Evolutionary conservation across 2,329 filamentous ascomycete species (phyloP), one percentile per base, ranked within the genome.

Genomic region (Trichoderma sp.): DNA sequence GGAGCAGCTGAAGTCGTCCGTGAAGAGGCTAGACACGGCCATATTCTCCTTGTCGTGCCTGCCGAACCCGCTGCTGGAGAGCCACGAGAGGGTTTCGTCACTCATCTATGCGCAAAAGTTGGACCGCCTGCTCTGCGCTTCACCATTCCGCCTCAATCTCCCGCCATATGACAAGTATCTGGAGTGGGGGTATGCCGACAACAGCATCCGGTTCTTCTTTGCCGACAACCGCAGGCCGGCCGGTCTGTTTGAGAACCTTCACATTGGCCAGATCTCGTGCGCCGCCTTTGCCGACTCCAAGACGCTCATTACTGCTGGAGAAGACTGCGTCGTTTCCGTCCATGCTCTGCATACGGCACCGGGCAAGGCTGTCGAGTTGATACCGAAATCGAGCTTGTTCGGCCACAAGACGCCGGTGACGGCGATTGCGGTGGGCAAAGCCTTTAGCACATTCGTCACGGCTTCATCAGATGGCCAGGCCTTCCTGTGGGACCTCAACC

Each of bases 131-230:
- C 83, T 98, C 4, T 96, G 91, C 74, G 90, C 93, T 4, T 91
- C 92, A 17, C 89, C 93, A 0, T 93, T 97, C 78, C 87, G 93
- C 22, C 84, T 97, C 50, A 95, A 97, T 74, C 89, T 98, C 13
- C 91, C 94, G 0, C 94, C 94, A 0, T 97, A 93, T 75, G 94
- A 98, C 79, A 93, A 93, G 73, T 97, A 93, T 74, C 86, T 98
- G 72, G 93, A 97, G 80, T 98, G 94, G 94, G 94, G 94, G 1
- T 98, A 96, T 73, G 91, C 92, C 0, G 95, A 99, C 78, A 92
- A 92, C 73, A 96, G 92, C 72, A 87, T 99, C 32, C 90, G 95
- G 4, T 98, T 99, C 82, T 97, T 92, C 80, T 88, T 91, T 66
- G 89, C 90, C 57, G 93, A 97, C 72, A 92, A 88, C 68, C 90